Conservation (phyloP, 2,329 filamentous ascomycete genomes). For the Venturia carpophila region DNA sequence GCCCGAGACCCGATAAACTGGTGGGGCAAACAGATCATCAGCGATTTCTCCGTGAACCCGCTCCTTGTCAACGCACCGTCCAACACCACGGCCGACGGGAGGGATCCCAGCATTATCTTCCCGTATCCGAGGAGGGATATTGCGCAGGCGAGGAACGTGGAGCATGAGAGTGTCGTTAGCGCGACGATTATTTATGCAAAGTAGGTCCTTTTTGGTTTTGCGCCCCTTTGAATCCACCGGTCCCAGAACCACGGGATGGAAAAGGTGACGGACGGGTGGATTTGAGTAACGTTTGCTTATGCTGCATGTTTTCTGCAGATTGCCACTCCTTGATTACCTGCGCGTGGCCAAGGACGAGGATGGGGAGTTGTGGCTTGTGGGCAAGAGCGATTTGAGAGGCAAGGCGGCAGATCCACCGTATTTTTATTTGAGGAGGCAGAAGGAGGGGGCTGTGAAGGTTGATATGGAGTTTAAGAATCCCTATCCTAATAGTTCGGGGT, state of each 20-base stretch:
- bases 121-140: conserved; percentile 17
- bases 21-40: conserved; percentile 16
- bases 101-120: not conserved
- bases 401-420: conserved; percentile 12
- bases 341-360: not conserved
- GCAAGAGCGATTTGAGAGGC: conserved; percentile 16
- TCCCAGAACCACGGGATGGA: too few species aligned
- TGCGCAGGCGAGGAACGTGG: conserved; percentile 15
- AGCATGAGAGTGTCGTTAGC: conserved; percentile 2
- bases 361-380: conserved; percentile 10
- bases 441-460: conserved; percentile 7
- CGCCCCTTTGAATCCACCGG: too few species aligned
- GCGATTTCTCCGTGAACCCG: conserved; percentile 9
- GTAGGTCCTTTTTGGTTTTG: not conserved
- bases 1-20: conserved; percentile 9
- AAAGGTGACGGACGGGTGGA: not conserved
- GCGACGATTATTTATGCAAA: conserved; percentile 15
- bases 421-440: conserved; percentile 12
- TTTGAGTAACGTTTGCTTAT: too few species aligned
- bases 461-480: conserved; percentile 15
- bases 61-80: not conserved
- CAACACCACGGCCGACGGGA: not conserved
- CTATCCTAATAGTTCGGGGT: conserved; percentile 16
- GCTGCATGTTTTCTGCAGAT: not conserved
- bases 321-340: conserved; percentile 14